Evolutionary conservation across 2,329 filamentous ascomycete genomes (phyloP), one percentile per base, ranked within the genome.

Genomic region (Pestalotiopsis sp.): DNA sequence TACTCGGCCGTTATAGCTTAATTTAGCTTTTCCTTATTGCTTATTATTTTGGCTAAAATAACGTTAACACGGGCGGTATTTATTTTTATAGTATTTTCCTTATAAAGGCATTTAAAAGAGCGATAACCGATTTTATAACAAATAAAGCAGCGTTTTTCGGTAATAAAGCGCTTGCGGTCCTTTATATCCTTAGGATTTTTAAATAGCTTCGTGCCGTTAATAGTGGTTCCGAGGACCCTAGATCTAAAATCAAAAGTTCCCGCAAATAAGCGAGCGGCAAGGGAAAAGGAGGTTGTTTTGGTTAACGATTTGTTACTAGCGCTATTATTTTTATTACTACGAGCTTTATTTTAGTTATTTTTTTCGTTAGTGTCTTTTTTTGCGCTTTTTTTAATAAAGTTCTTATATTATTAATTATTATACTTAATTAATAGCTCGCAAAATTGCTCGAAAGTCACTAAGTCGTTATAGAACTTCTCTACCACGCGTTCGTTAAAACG

Each of bases 331-430:
- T 31, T 31, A 6, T 31, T 31, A 31, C 6, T 31, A 31, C 4
- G 4, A 6, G 27, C 4, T 1, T 31, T 31, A 6, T 6, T 6
- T 6, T 31, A 1, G 27, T 31, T 31, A 1, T 31, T 31, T 31
- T 31, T 31, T 31, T 31, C n/a, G 4, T 64, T 23, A 27, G 9
- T 23, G n/a, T 17, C n/a, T 20, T 64, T n/a, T 64, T 64, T 64
- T 52, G 23, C 27, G 27, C 4, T n/a, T 31, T 31, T 31, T 31
- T 31, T 65, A 31, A 41, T 65, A 65, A 45, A 45, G 2, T 65
- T 45, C 13, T 45, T 65, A 49, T 49, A n/a, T n/a, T 49, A 49
- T 49, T 49, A 56, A 59, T 56, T 56, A 59, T 66, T 56, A 58
- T 31, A 66, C 31, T 57, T 27, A 59, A 57, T 57, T 20, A 27